Conservation (phyloP, 1,284 basidiomycete genomes). For the Ceratobasidium sp. region DNA sequence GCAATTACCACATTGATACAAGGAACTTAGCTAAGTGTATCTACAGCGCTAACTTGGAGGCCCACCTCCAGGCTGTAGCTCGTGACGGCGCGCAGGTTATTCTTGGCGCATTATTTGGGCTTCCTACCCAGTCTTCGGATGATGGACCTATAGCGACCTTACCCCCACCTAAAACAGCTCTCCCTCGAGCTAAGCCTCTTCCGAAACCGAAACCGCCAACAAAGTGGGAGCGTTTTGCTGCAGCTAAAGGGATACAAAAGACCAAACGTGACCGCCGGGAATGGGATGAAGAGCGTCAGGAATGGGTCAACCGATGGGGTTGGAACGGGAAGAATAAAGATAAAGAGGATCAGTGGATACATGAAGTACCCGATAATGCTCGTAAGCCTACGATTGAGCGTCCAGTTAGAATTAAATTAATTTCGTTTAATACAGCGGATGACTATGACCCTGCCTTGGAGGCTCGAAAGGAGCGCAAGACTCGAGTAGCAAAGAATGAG, state of each 20-base stretch:
- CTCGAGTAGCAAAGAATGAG: constrained; percentile 85
- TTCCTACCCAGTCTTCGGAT: constrained; percentile 79
- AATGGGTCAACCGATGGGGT: constrained; percentile 95
- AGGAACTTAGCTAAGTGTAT: not conserved
- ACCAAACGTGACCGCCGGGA: constrained; percentile 82
- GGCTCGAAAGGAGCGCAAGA: constrained; percentile 82
- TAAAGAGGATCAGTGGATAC: constrained; percentile 90
- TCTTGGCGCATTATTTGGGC: constrained; percentile 80
- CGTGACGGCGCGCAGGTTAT: constrained; percentile 89
- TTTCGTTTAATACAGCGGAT: constrained; percentile 61
- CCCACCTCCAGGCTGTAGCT: constrained; percentile 81
- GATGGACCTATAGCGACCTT: constrained; percentile 89
- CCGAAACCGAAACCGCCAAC: constrained; percentile 93
- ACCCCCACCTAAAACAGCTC: constrained; percentile 76
- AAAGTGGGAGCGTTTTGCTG: constrained; percentile 97
- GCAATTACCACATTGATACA: constrained; percentile 51
- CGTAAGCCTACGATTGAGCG: constrained; percentile 63
- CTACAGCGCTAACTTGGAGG: constrained; percentile 73
- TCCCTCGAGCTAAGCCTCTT: constrained; percentile 92
- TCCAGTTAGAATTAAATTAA: constrained; percentile 9
- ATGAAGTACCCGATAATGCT: constrained; percentile 86
- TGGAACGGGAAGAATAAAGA: constrained; percentile 91
- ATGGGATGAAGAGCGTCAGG: constrained; percentile 95
- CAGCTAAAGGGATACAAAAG: constrained; percentile 92
- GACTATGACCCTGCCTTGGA: constrained; percentile 83